phyloP scores from a whole-genome alignment of 1,139 yeast genomes.

The Pichia sp. region DNA sequence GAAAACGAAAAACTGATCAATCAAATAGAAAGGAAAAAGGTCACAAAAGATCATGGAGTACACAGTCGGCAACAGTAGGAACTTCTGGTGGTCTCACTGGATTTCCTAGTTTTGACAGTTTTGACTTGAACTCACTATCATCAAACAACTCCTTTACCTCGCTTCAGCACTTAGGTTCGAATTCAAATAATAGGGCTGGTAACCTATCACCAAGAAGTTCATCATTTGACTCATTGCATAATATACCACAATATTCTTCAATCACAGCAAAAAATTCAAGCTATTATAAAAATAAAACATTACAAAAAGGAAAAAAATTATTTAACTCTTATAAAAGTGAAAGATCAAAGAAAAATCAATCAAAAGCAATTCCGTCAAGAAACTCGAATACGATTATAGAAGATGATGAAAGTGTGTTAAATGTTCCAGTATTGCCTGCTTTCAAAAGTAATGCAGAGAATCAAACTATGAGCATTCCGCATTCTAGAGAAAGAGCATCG shows the following conservation, averaged over 20 bases:
- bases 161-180: background rate
- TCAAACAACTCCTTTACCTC: constrained; percentile 6
- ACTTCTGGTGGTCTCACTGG: background rate
- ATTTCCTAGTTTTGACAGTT: background rate
- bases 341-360: constrained; percentile 2
- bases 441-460: constrained; percentile 8
- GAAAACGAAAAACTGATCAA: background rate
- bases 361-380: constrained; percentile 3
- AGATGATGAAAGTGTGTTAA: constrained; percentile 20
- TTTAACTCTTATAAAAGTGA: constrained; percentile 3
- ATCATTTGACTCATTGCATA: constrained; percentile 10
- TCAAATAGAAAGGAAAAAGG: background rate
- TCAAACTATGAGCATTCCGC: background rate
- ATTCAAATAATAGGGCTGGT: background rate
- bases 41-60: background rate
- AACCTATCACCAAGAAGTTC: background rate
- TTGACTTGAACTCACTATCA: constrained; percentile 5
- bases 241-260: constrained; percentile 5
- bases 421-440: constrained; percentile 17
- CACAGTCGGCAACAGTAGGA: background rate
- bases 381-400: constrained; percentile 18
- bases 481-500: background rate
- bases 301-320: constrained; percentile 2
- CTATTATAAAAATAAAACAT: background rate
- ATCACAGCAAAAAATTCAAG: background rate